phyloP scores from a whole-genome alignment of 768 basidiomycete genomes.

The Fibroporia radiculosa region DNA sequence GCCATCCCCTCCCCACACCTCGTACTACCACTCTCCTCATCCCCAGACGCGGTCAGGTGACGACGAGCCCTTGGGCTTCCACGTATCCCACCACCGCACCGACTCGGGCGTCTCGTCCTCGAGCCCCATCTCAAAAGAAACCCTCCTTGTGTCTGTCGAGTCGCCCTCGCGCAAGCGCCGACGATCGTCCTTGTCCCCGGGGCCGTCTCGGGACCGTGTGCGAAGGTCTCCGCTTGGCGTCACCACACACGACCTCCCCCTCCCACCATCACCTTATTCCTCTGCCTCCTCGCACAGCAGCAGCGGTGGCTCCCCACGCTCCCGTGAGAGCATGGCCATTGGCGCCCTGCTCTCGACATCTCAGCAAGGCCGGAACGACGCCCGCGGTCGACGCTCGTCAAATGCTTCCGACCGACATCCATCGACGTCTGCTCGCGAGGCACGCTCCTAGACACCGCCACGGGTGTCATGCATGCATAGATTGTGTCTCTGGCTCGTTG shows the following conservation, averaged over 20 bases:
- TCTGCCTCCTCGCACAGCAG: constrained; percentile 57
- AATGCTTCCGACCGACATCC: background rate
- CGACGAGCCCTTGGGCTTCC: background rate
- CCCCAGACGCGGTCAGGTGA: background rate
- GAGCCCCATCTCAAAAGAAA: constrained; percentile 5
- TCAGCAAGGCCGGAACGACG: background rate
- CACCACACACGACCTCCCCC: constrained; percentile 36
- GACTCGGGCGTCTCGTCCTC: background rate
- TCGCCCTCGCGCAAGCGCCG: constrained; percentile 42
- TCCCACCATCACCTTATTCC: constrained; percentile 70
- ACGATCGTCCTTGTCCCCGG: constrained; percentile 59
- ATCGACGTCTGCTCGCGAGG: background rate
- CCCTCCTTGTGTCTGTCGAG: constrained; percentile 2
- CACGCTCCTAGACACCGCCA: too few species aligned
- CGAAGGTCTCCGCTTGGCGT: constrained; percentile 26
- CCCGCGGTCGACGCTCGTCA: background rate
- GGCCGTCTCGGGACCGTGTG: constrained; percentile 12
- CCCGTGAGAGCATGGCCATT: constrained; percentile 73
- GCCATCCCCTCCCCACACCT: constrained; percentile 19
- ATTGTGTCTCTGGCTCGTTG: too few species aligned
- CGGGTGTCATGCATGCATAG: too few species aligned
- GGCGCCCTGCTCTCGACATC: constrained; percentile 53
- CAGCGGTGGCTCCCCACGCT: constrained; percentile 62
- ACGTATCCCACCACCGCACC: background rate
- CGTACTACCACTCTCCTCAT: constrained; percentile 14